These are phyloP conservation scores for Yamagishiella unicocca DNA, from an alignment of 139 green algal genomes.

Conservation along the genomic window DNA sequence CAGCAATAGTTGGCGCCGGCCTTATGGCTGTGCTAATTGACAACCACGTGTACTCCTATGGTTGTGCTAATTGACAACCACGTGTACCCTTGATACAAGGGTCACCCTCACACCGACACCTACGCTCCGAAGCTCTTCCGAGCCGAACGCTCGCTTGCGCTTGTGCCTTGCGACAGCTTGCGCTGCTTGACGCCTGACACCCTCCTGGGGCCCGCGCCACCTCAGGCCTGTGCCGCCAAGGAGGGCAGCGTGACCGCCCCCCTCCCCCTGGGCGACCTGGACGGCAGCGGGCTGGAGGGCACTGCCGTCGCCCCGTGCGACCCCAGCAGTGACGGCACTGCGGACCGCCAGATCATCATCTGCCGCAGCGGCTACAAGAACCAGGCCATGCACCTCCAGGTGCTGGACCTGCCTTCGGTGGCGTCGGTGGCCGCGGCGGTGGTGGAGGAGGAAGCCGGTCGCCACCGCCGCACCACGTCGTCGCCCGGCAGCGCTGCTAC, in stretches of 20 bases:
- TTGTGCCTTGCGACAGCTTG: too few species aligned
- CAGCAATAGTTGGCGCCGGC: too few species aligned
- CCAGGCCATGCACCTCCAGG: constrained; percentile 21
- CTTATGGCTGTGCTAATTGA: too few species aligned
- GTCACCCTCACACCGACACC: too few species aligned
- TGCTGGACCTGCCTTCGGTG: constrained; percentile 26
- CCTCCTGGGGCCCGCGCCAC: background rate
- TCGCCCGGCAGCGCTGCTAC: background rate
- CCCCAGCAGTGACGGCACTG: background rate
- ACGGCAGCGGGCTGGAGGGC: constrained; percentile 37
- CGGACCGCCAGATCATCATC: constrained; percentile 10
- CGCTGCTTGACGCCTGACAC: too few species aligned
- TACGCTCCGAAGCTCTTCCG: too few species aligned
- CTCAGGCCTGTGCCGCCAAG: background rate
- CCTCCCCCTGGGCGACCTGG: constrained; percentile 25
- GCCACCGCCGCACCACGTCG: background rate
- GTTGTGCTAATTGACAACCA: too few species aligned
- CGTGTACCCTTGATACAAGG: too few species aligned
- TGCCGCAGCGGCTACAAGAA: constrained; percentile 38
- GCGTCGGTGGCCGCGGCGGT: background rate
- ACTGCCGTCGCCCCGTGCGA: constrained; percentile 17
- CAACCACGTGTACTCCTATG: too few species aligned
- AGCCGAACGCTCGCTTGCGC: too few species aligned
- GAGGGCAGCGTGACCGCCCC: constrained; percentile 23
- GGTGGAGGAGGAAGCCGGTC: background rate